These are phyloP conservation scores for Calocybe indica DNA, from an alignment of 768 basidiomycete species.

Conservation along the genomic window DNA sequence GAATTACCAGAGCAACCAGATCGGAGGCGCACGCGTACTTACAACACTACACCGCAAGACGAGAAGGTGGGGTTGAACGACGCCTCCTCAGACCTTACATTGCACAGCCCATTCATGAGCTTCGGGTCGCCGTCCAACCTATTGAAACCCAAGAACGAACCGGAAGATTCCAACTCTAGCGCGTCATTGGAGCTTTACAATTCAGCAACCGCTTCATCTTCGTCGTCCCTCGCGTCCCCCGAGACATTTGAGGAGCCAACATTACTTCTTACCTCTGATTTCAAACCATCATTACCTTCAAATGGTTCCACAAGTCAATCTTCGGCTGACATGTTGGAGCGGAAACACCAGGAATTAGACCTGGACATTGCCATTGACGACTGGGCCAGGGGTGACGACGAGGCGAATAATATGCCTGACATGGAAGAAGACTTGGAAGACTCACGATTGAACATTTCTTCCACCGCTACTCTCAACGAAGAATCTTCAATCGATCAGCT, in stretches of 20 bases:
- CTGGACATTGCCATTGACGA: constrained; percentile 34
- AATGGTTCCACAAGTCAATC: background rate
- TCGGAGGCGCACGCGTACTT: too few relatives aligned
- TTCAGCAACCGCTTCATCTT: background rate
- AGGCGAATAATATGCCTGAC: constrained; percentile 13
- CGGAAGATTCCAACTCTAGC: too few relatives aligned
- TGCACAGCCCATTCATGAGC: too few relatives aligned
- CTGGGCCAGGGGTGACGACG: constrained; percentile 77
- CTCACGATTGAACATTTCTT: constrained; percentile 14
- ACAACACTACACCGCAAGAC: too few relatives aligned
- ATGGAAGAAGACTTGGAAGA: constrained; percentile 20
- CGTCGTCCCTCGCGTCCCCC: background rate
- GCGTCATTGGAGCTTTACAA: constrained; percentile 12
- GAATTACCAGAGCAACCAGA: too few relatives aligned
- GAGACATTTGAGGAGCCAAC: constrained; percentile 14
- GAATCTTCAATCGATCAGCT: too few relatives aligned
- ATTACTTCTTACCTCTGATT: constrained; percentile 6
- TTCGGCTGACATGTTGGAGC: background rate
- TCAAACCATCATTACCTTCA: constrained; percentile 1
- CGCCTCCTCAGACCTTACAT: too few relatives aligned
- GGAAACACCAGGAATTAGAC: constrained; percentile 20
- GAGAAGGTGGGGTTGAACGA: too few relatives aligned
- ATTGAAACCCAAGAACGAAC: too few relatives aligned
- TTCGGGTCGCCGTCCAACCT: too few relatives aligned
- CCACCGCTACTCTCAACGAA: too few relatives aligned